These are phyloP conservation scores for Echites panduratus DNA, from an alignment of 257 asterid genomes.

Conservation along the genomic window DNA sequence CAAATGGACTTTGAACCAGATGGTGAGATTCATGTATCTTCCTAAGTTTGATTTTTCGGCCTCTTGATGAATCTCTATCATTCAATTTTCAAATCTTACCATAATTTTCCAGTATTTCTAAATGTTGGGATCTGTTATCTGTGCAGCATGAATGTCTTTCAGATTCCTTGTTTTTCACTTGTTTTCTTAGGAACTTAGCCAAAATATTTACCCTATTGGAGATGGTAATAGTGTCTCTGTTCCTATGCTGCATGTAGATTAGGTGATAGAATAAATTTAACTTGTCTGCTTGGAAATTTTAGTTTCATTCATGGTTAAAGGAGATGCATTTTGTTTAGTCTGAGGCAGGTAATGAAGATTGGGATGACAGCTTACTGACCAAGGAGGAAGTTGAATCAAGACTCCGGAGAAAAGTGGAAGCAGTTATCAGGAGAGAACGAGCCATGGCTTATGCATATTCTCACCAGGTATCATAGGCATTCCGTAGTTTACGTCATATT, in stretches of 20 bases:
- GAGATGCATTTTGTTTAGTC: conserved; percentile 31
- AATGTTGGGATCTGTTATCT: background rate
- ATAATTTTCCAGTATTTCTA: background rate
- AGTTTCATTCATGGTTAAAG: background rate
- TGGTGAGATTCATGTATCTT: conserved; percentile 31
- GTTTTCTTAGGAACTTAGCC: background rate
- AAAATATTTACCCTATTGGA: background rate
- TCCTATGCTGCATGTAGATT: background rate
- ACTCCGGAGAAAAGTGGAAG: conserved; percentile 66
- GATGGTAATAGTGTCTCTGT: background rate
- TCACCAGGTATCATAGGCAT: conserved; percentile 50
- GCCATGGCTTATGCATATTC: conserved; percentile 94
- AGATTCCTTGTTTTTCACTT: background rate
- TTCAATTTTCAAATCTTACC: background rate
- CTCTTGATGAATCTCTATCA: background rate
- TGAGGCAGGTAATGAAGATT: conserved; percentile 59
- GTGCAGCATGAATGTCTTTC: background rate
- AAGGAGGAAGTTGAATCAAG: conserved; percentile 77
- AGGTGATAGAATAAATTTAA: background rate
- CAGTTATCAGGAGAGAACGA: conserved; percentile 82
- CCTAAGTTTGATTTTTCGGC: background rate
- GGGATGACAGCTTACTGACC: conserved; percentile 83
- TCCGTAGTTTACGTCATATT: background rate
- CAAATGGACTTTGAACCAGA: conserved; percentile 57
- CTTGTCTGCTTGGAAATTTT: background rate